Conservation (phyloP, 176 grass and related monocot species). For the Tuctoria greenei region DNA sequence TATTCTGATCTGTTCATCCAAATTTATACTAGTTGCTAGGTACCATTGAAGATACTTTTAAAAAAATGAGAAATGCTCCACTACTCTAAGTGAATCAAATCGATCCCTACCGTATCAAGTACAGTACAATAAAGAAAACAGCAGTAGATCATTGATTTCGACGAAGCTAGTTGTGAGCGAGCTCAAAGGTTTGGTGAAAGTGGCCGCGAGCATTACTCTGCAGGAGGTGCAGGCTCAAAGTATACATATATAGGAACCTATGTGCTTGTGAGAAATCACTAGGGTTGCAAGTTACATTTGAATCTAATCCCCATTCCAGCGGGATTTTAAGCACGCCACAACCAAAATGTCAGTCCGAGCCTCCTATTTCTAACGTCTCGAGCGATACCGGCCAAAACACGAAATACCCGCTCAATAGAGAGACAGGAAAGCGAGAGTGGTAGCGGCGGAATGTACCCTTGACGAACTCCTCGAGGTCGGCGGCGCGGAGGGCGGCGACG, state of each 20-base stretch:
- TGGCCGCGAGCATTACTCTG: not conserved
- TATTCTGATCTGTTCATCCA: not conserved
- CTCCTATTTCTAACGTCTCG: too few relatives aligned
- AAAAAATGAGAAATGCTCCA: not conserved
- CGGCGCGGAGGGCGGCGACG: conserved; percentile 57
- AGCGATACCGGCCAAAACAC: not conserved
- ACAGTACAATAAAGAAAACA: not conserved
- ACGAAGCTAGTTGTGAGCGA: not conserved
- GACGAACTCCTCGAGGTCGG: conserved; percentile 90
- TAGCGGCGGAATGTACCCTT: conserved; percentile 54
- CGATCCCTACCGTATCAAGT: not conserved
- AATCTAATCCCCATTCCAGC: not conserved
- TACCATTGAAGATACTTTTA: not conserved
- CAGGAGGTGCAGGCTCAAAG: not conserved
- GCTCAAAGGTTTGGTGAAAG: not conserved
- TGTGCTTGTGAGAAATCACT: not conserved
- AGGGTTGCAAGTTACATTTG: not conserved
- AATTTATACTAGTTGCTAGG: not conserved
- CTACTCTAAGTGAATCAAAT: not conserved
- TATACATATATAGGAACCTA: not conserved
- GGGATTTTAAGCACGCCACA: not conserved
- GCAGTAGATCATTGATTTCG: not conserved
- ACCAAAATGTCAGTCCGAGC: not conserved
- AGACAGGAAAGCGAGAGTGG: not conserved
- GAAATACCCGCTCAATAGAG: not conserved